Percentiles rank a stretch among this genome's conserved stretches.
Evolutionary conservation across 257 asterid species (phyloP).

Genomic region (Solanum clarkiae): DNA sequence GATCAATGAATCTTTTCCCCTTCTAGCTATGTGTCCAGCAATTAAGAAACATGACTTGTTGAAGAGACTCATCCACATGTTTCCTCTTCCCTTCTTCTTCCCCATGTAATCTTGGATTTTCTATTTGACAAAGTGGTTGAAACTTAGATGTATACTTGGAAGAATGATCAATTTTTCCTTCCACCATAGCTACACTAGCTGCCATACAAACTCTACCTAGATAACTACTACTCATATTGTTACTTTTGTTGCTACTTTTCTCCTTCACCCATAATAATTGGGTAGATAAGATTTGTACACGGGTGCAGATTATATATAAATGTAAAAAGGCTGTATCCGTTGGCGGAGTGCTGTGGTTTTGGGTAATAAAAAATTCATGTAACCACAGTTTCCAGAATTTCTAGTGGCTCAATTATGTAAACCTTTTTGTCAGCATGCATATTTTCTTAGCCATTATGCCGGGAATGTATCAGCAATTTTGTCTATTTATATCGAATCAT

Average conservation of each 20-base stretch:
- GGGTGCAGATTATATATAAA: not conserved
- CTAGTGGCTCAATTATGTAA: not conserved
- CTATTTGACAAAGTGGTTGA: not conserved
- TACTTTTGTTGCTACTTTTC: not conserved
- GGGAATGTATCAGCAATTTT: not conserved
- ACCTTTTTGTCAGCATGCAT: not conserved
- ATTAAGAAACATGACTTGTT: slow-evolving; percentile 11
- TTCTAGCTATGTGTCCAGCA: slow-evolving; percentile 11
- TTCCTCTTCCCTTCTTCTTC: not conserved
- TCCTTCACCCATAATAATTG: not conserved
- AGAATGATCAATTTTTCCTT: slow-evolving; percentile 3
- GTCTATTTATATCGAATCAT: not conserved
- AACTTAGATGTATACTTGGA: not conserved
- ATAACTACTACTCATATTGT: slow-evolving; percentile 1
- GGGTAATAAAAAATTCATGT: not conserved
- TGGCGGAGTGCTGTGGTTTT: slow-evolving; percentile 10
- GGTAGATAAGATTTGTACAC: not conserved
- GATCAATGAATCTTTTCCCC: not conserved
- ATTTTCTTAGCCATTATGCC: not conserved
- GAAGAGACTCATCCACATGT: slow-evolving; percentile 8
- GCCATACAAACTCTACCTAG: slow-evolving; percentile 2
- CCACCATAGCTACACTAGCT: not conserved
- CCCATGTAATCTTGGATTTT: not conserved
- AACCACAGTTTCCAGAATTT: slow-evolving; percentile 1
- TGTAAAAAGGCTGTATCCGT: not conserved